Evolutionary conservation across 2,329 filamentous ascomycete genomes (phyloP).

Genomic region (Neonectria magnoliae): DNA sequence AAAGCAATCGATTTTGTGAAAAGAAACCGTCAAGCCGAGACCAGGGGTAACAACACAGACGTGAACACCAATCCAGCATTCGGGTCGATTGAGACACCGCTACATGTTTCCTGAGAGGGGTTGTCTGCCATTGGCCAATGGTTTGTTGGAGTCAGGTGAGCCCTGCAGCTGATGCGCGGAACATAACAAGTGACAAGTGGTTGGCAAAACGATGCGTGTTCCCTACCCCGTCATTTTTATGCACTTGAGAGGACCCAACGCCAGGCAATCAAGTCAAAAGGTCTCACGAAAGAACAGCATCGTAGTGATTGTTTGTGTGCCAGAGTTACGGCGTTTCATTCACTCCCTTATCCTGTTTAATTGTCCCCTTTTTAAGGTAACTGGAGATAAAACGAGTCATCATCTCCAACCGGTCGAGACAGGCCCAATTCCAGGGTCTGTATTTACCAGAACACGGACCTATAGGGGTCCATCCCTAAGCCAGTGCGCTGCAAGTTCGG

Average conservation of each 20-base stretch:
- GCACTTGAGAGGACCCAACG: not conserved
- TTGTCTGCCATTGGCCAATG: not conserved
- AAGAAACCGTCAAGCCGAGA: not conserved
- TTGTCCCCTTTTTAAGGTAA: too few relatives aligned
- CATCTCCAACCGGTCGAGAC: not conserved
- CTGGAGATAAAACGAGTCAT: not conserved
- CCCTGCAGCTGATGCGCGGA: too few relatives aligned
- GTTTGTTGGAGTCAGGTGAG: not conserved
- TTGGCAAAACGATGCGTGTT: not conserved
- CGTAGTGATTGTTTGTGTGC: not conserved
- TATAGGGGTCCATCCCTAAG: not conserved
- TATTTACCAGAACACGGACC: constrained; percentile 4
- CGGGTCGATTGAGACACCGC: not conserved
- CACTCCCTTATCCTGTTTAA: not conserved
- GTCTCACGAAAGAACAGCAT: not conserved
- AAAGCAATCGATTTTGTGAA: not conserved
- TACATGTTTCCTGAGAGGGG: not conserved
- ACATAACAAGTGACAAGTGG: not conserved
- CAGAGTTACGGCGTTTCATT: not conserved
- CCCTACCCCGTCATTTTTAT: not conserved
- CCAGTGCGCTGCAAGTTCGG: not conserved
- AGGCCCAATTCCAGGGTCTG: constrained; percentile 8
- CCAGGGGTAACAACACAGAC: not conserved
- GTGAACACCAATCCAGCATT: not conserved
- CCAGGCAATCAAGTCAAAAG: not conserved